Conservation (phyloP, 495 filamentous ascomycete species). For the Tetracladium setigerum region DNA sequence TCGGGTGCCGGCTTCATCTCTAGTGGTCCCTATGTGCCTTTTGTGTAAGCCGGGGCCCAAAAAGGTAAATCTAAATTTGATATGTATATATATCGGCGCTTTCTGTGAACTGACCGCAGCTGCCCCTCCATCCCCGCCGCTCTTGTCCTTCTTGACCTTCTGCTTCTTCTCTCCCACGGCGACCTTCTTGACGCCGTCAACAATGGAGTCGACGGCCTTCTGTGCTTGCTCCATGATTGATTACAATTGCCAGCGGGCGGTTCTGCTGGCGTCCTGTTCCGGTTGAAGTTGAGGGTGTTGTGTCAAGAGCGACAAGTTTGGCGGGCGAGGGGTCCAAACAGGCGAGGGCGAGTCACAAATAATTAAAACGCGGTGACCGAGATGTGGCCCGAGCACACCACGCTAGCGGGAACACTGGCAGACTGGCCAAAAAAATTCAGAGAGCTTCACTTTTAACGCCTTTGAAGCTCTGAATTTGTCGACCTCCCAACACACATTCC, state of each 20-base stretch:
- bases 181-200: conserved; percentile 42
- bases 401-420: neutral
- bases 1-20: conserved; percentile 62
- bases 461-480: neutral
- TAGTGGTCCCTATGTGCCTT: conserved; percentile 30
- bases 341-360: too few relatives aligned
- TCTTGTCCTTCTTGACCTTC: conserved; percentile 40
- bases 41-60: neutral
- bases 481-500: conserved; percentile 1
- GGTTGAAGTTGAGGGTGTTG: neutral
- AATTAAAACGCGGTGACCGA: too few relatives aligned
- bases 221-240: conserved; percentile 22
- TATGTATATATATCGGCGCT: neutral
- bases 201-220: conserved; percentile 25
- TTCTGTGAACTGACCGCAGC: neutral
- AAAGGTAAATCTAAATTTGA: neutral
- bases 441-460: neutral
- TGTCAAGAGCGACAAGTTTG: neutral
- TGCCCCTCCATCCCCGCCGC: conserved; percentile 30
- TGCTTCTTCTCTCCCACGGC: conserved; percentile 34
- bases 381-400: too few relatives aligned
- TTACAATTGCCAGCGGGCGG: neutral
- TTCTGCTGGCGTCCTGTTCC: conserved; percentile 1
- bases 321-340: neutral
- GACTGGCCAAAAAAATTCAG: neutral